Evolutionary conservation across 768 basidiomycete genomes (phyloP).

Genomic region (Coprinopsis marcescibilis): DNA sequence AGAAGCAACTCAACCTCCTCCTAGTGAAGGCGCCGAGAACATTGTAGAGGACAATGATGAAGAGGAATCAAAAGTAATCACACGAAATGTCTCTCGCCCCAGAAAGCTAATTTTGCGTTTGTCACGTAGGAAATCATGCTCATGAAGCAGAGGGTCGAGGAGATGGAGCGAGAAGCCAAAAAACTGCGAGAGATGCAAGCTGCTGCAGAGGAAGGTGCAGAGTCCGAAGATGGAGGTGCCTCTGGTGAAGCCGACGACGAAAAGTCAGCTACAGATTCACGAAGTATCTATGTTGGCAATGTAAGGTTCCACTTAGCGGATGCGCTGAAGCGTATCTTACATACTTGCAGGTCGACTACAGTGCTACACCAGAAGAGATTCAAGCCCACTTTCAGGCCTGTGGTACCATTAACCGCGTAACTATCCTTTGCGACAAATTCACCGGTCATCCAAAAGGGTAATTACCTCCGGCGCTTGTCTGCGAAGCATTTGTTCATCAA

Average conservation of each 20-base stretch:
- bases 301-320: slow-evolving; percentile 42
- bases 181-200: slow-evolving; percentile 85
- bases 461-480: slow-evolving; percentile 6
- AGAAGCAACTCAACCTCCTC: slow-evolving; percentile 36
- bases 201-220: slow-evolving; percentile 53
- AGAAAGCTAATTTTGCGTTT: slow-evolving; percentile 15
- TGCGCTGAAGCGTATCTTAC: slow-evolving; percentile 8
- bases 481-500: slow-evolving; percentile 3
- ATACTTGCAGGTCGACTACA: slow-evolving; percentile 81
- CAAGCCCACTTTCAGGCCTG: slow-evolving; percentile 97
- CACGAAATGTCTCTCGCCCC: slow-evolving; percentile 6
- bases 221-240: slow-evolving; percentile 38
- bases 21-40: slow-evolving; percentile 29
- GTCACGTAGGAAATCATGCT: slow-evolving; percentile 70
- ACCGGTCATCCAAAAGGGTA: slow-evolving; percentile 99
- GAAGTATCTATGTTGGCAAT: slow-evolving; percentile 96
- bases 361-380: slow-evolving; percentile 95
- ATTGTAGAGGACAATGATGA: slow-evolving; percentile 57
- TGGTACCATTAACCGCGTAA: slow-evolving; percentile 97
- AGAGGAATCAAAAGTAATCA: slow-evolving; percentile 52
- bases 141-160: slow-evolving; percentile 89
- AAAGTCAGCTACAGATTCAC: slow-evolving; percentile 67
- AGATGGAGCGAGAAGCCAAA: slow-evolving; percentile 89
- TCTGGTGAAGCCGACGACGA: slow-evolving; percentile 84
- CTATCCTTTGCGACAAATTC: slow-evolving; percentile 99